A percentile compares a stretch with the other conserved stretches of the same genome.
These are phyloP conservation scores for Metarhizium sp. DNA, from an alignment of 2,329 filamentous ascomycete species.

Conservation along the genomic window DNA sequence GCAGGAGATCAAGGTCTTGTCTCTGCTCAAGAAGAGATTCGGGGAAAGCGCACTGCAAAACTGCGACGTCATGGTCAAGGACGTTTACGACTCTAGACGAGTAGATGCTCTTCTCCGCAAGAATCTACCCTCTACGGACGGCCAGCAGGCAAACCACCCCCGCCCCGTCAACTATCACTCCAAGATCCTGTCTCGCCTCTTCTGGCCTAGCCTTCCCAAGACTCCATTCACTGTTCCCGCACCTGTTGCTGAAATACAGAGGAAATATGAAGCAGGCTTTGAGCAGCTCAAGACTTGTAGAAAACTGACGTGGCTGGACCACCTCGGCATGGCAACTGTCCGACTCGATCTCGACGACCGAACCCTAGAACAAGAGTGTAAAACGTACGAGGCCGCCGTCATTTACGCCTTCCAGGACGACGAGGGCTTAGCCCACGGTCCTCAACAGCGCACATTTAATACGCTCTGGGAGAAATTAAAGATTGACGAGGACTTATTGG, in stretches of 20 bases:
- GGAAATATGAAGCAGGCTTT: conserved; percentile 65
- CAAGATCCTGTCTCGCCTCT: conserved; percentile 83
- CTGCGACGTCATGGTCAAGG: conserved; percentile 95
- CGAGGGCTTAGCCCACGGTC: conserved; percentile 21
- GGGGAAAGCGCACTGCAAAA: conserved; percentile 80
- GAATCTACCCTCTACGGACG: conserved; percentile 14
- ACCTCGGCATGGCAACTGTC: conserved; percentile 70
- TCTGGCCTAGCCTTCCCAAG: conserved; percentile 77
- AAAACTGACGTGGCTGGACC: conserved; percentile 81
- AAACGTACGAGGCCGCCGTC: conserved; percentile 78
- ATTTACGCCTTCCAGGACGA: conserved; percentile 69
- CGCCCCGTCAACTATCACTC: conserved; percentile 49
- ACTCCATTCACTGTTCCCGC: conserved; percentile 58
- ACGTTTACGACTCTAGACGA: conserved; percentile 73
- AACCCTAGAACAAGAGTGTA: conserved; percentile 60
- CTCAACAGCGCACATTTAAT: conserved; percentile 36
- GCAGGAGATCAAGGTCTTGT: conserved; percentile 73
- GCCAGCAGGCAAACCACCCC: conserved; percentile 7
- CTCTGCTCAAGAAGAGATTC: conserved; percentile 80
- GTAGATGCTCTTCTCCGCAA: conserved; percentile 61
- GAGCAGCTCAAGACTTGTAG: conserved; percentile 72
- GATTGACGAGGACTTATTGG: conserved; percentile 66
- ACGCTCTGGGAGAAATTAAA: conserved; percentile 49
- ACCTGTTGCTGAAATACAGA: conserved; percentile 51
- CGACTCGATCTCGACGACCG: conserved; percentile 79